Evolutionary conservation across 2,329 filamentous ascomycete species (phyloP).

Genomic region (Arthrocladium fulminans): DNA sequence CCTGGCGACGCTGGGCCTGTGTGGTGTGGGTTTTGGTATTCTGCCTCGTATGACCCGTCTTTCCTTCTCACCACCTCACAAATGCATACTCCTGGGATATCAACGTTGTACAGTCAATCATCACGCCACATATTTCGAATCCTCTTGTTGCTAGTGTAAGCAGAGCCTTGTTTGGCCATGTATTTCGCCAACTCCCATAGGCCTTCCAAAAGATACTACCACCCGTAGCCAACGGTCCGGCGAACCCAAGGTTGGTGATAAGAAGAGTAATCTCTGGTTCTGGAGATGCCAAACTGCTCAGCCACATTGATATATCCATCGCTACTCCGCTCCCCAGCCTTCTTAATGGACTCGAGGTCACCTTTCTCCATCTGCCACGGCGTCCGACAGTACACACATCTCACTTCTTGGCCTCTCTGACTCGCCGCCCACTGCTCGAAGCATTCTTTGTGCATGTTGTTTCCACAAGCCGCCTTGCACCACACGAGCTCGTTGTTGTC

Average conservation of each 20-base stretch:
- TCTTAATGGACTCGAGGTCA: conserved; percentile 27
- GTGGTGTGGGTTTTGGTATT: too few species aligned
- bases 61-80: too few species aligned
- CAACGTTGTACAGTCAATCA: background rate
- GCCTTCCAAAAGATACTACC: background rate
- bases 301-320: conserved; percentile 41
- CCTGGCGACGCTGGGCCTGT: too few species aligned
- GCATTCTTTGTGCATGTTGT: conserved; percentile 52
- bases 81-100: background rate
- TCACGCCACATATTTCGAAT: too few species aligned
- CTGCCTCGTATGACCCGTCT: too few species aligned
- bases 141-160: too few species aligned
- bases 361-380: conserved; percentile 31
- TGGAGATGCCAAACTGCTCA: conserved; percentile 33
- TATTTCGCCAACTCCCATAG: too few species aligned
- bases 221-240: conserved; percentile 13
- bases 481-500: conserved; percentile 43
- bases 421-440: conserved; percentile 46
- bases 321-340: conserved; percentile 23
- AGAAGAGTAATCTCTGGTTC: conserved; percentile 31
- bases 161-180: too few species aligned
- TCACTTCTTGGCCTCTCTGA: conserved; percentile 27
- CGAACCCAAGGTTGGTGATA: conserved; percentile 34
- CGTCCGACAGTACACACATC: conserved; percentile 40
- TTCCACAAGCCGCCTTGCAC: conserved; percentile 53